Conservation (phyloP, 2,329 filamentous ascomycete species). For the Colletotrichum falcatum region DNA sequence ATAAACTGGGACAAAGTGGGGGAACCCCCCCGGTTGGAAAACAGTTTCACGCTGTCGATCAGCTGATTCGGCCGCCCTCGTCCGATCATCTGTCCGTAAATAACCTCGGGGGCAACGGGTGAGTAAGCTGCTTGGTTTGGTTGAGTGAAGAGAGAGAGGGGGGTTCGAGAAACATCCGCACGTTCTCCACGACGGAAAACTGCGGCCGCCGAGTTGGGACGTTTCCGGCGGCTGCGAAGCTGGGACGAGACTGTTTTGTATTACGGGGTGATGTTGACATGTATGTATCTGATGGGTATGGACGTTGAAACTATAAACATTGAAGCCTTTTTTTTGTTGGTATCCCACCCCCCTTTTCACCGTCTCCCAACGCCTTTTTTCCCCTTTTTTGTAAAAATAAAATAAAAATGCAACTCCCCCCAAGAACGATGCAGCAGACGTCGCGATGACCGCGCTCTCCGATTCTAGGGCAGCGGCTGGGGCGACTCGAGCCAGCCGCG, state of each 20-base stretch:
- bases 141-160: not conserved
- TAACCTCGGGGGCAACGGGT: not conserved
- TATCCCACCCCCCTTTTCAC: not conserved
- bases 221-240: not conserved
- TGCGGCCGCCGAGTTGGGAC: not conserved
- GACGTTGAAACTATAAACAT: constrained; percentile 15
- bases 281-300: not conserved
- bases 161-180: not conserved
- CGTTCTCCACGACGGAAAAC: not conserved
- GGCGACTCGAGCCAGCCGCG: constrained; percentile 45
- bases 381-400: not conserved
- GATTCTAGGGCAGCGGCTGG: constrained; percentile 22
- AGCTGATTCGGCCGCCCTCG: not conserved
- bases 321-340: not conserved
- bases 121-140: not conserved
- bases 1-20: not conserved
- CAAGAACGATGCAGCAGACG: constrained; percentile 16
- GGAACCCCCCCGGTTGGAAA: not conserved
- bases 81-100: not conserved
- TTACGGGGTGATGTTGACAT: not conserved
- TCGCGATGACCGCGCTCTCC: not conserved
- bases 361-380: not conserved
- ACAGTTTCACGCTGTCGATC: not conserved
- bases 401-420: not conserved
- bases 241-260: not conserved